Evolutionary conservation across 768 basidiomycete genomes (phyloP), one percentile per base, ranked within the genome.

Genomic region (Amanita exitialis): DNA sequence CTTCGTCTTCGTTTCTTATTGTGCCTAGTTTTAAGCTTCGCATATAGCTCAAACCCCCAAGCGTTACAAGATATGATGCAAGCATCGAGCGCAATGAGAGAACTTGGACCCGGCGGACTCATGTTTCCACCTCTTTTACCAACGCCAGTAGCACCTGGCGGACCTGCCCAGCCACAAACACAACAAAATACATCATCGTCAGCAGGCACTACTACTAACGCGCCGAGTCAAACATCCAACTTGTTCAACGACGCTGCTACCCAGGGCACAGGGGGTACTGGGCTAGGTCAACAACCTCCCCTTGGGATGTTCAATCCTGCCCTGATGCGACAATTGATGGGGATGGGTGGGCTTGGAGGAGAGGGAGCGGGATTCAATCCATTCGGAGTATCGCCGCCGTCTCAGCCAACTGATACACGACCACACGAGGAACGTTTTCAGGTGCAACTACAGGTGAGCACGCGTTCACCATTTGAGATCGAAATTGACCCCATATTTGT

Each of bases 371-470:
- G 62, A 23, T 51, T 54, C 6, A 58, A 57, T 6, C 61, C 56
- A 12, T 52, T 60, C 10, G 64, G 62, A 6, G 68, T 61, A 35
- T 59, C 58, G 3, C 69, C 76, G 7, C 64, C 75, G 3, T 63
- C 76, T 0, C 28, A 28, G 9, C 82, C 89, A 6, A 69, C 79
- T 1, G 88, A 91, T 61, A 66, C 79, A 4, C 71, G 90, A 60
- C 75, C 88, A 15, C 83, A 92, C 1, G 95, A 98, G 63, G 95
- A 95, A 71, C 74, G 94, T 44, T 98, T 89, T 74, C 87, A 94
- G 61, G 79, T 84, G 15, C 89, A 92, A 61, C 69, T 91, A 3
- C 83, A 86, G 77, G 87, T 84, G 23, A 8, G 74, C 1, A 9
- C 2, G 7, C 7, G 3, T 28, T 28, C 41, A 42, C 46, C 27